Evolutionary conservation across 225 moss, liverwort and hornwort genomes (phyloP).

Genomic region (Physcomitrellopsis africana): DNA sequence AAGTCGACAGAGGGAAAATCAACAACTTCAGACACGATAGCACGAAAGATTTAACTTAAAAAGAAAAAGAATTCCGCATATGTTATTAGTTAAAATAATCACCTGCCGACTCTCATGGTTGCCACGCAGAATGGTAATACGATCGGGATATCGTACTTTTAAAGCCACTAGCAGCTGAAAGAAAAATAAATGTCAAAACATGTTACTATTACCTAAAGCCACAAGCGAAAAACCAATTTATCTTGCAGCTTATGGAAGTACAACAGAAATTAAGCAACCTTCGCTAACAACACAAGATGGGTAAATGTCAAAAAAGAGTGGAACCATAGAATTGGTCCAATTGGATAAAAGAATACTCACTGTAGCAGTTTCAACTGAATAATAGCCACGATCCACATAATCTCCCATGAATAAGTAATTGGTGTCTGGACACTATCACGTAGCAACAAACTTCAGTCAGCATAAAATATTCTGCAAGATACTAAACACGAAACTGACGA

Average conservation of each 20-base stretch:
- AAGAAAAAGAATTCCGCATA: too few species aligned
- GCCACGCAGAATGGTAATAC: too few species aligned
- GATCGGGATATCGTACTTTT: too few species aligned
- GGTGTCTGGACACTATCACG: constrained; percentile 52
- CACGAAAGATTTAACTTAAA: too few species aligned
- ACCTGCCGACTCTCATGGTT: too few species aligned
- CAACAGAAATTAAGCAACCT: background rate
- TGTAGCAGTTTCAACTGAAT: constrained; percentile 81
- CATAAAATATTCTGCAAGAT: background rate
- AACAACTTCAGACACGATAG: too few species aligned
- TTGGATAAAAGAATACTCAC: constrained; percentile 19
- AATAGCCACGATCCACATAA: constrained; percentile 77
- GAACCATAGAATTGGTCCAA: background rate
- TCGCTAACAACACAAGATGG: too few species aligned
- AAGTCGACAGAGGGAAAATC: too few species aligned
- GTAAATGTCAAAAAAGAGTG: background rate
- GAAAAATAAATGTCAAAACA: background rate
- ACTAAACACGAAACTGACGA: background rate
- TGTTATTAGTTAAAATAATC: too few species aligned
- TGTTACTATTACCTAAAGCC: too few species aligned
- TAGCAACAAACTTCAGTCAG: constrained; percentile 6
- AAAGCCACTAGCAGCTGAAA: too few species aligned
- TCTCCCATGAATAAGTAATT: constrained; percentile 58
- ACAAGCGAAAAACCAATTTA: background rate
- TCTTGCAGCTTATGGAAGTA: background rate